Conservation (phyloP, 495 filamentous ascomycete genomes). For the Xylaria grammica region DNA sequence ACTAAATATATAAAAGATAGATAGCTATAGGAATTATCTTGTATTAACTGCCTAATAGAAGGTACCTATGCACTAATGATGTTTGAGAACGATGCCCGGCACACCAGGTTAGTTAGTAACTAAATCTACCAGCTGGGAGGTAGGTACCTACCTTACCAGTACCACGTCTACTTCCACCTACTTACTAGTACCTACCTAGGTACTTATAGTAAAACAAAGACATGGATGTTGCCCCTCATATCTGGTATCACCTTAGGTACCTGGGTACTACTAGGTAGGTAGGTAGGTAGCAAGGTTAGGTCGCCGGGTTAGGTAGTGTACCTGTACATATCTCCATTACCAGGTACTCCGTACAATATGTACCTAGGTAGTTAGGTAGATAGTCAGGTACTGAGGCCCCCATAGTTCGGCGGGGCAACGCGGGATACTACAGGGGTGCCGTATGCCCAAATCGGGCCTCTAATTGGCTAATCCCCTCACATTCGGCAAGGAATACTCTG, state of each 20-base stretch:
- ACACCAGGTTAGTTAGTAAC: too few species aligned
- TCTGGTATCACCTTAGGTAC: not conserved
- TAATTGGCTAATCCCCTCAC: slow-evolving; percentile 2
- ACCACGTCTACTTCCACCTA: too few species aligned
- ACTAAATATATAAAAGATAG: not conserved
- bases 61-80: not conserved
- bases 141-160: too few species aligned
- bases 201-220: not conserved
- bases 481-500: not conserved
- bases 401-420: not conserved
- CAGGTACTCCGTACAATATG: not conserved
- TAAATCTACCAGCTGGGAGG: too few species aligned
- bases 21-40: not conserved
- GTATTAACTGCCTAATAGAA: not conserved
- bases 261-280: not conserved
- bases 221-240: not conserved
- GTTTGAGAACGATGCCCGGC: too few species aligned
- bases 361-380: not conserved
- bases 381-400: too few species aligned
- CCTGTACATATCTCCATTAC: too few species aligned
- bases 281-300: not conserved
- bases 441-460: not conserved
- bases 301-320: too few species aligned
- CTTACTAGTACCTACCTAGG: not conserved
- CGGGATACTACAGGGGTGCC: slow-evolving; percentile 1